Evolutionary conservation across 2,329 filamentous ascomycete species (phyloP).

Genomic region (Fusarium papillatum): DNA sequence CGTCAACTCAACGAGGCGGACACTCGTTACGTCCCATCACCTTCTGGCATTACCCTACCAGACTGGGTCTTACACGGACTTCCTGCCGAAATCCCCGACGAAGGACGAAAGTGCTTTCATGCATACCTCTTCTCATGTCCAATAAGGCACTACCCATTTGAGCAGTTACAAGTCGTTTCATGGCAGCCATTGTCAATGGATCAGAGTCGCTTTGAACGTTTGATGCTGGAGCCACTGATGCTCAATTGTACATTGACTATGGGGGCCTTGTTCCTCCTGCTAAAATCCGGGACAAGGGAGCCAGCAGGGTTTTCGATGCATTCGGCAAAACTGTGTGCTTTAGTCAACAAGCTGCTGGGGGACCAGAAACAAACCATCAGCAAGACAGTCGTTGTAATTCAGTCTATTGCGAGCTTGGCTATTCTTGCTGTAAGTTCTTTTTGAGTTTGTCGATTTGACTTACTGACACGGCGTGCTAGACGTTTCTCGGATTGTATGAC

Average conservation of each 20-base stretch:
- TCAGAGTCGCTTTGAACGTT: slow-evolving; percentile 3
- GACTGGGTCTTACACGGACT: slow-evolving; percentile 12
- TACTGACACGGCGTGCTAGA: background rate
- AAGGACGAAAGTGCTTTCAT: slow-evolving; percentile 11
- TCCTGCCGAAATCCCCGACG: background rate
- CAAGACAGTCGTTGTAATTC: slow-evolving; percentile 1
- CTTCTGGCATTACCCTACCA: background rate
- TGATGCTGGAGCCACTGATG: slow-evolving; percentile 1
- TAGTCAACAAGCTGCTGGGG: slow-evolving; percentile 45
- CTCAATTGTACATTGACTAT: slow-evolving; percentile 9
- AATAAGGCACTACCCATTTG: slow-evolving; percentile 10
- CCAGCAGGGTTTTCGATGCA: slow-evolving; percentile 9
- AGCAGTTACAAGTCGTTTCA: slow-evolving; percentile 6
- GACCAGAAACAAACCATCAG: background rate
- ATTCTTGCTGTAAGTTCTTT: slow-evolving; percentile 2
- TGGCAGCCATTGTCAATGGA: slow-evolving; percentile 9
- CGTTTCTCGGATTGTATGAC: background rate
- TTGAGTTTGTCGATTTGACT: background rate
- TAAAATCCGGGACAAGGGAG: slow-evolving; percentile 1
- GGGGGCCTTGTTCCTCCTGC: slow-evolving; percentile 8
- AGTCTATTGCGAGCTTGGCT: slow-evolving; percentile 12
- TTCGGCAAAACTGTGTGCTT: slow-evolving; percentile 2
- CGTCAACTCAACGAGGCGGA: background rate
- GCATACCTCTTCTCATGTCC: slow-evolving; percentile 12
- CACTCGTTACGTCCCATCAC: background rate